Evolutionary conservation across 1,139 yeast species (phyloP).

Genomic region (Lodderomyces jiufengensis): DNA sequence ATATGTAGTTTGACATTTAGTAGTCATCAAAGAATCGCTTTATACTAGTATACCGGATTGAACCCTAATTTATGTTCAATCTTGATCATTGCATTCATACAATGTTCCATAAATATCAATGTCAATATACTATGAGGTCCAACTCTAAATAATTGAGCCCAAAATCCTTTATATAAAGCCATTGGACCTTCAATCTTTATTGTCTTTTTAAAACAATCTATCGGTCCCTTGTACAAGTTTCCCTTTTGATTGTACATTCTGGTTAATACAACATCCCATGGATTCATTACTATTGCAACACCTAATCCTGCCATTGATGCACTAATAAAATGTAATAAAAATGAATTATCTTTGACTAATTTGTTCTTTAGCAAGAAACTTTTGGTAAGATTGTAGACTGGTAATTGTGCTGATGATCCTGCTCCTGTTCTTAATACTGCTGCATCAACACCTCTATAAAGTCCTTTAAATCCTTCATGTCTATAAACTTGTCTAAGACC

Average conservation of each 20-base stretch:
- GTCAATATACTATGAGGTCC: constrained; percentile 94
- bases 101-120: constrained; percentile 91
- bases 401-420: constrained; percentile 93
- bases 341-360: constrained; percentile 56
- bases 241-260: constrained; percentile 95
- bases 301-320: constrained; percentile 85
- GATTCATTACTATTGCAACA: constrained; percentile 93
- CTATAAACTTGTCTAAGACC: constrained; percentile 63
- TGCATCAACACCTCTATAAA: constrained; percentile 90
- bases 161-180: constrained; percentile 92
- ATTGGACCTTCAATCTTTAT: constrained; percentile 75
- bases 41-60: background rate
- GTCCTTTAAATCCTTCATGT: constrained; percentile 72
- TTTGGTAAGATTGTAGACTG: constrained; percentile 83
- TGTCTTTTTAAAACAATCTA: constrained; percentile 86
- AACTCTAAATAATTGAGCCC: constrained; percentile 86
- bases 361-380: constrained; percentile 46
- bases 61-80: constrained; percentile 16
- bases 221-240: constrained; percentile 75
- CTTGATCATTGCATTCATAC: constrained; percentile 56
- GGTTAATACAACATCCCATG: constrained; percentile 93
- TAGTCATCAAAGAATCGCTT: too few species aligned
- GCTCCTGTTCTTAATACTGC: constrained; percentile 93
- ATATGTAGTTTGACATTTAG: too few species aligned
- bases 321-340: constrained; percentile 68